Percentiles rank a stretch among this genome's conserved stretches.
Evolutionary conservation across 495 filamentous ascomycete species (phyloP).

Genomic region (Talaromyces stipitatus): DNA sequence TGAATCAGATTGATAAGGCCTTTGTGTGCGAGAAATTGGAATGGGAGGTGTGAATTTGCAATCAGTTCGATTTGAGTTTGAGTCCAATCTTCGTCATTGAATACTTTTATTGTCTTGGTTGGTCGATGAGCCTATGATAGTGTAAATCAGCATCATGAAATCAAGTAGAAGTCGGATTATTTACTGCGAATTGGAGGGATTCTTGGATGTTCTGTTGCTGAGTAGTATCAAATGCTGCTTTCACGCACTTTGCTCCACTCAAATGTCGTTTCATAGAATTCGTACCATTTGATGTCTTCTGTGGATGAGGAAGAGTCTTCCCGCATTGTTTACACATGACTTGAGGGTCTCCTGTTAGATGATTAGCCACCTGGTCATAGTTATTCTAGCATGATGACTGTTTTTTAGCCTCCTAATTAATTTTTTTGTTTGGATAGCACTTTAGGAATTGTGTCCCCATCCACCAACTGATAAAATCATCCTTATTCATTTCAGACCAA

Average conservation of each 20-base stretch:
- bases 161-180: too few species aligned
- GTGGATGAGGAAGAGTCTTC: neutral
- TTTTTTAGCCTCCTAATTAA: neutral
- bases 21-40: too few species aligned
- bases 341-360: neutral
- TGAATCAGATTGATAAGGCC: too few species aligned
- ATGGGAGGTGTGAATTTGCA: too few species aligned
- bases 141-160: too few species aligned
- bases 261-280: neutral
- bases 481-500: neutral
- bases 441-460: neutral
- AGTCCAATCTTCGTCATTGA: too few species aligned
- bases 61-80: too few species aligned
- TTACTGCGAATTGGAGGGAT: neutral
- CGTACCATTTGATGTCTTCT: neutral
- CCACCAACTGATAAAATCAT: neutral
- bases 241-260: neutral
- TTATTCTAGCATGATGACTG: neutral
- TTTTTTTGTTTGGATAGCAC: neutral
- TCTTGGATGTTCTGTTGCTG: neutral
- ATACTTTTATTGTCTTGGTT: too few species aligned
- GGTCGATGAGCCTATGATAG: too few species aligned
- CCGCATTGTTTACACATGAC: neutral
- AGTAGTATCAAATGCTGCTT: too few species aligned
- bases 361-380: neutral